Conservation (phyloP, 148 eudicot species). For the Rhododendron vialii region DNA sequence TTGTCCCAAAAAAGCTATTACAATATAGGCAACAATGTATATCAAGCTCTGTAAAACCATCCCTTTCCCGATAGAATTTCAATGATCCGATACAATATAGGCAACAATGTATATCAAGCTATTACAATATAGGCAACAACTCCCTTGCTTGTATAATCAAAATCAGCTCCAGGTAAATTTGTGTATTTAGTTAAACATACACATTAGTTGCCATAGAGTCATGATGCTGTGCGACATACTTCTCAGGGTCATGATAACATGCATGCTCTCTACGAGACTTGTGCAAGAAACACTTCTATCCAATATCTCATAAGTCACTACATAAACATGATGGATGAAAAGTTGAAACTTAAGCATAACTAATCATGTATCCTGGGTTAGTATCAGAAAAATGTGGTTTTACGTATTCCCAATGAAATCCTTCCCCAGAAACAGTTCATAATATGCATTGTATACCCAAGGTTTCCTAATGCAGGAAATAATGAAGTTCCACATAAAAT, state of each 20-base stretch:
- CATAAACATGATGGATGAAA: neutral
- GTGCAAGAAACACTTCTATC: neutral
- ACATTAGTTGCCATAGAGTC: neutral
- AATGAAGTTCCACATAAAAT: neutral
- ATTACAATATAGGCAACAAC: neutral
- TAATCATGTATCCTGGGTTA: slow-evolving; percentile 2
- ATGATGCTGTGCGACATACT: neutral
- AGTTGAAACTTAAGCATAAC: neutral
- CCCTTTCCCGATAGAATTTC: too few species aligned
- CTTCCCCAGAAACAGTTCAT: neutral
- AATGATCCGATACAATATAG: neutral
- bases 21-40: neutral
- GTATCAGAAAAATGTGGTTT: neutral
- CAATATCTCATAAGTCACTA: neutral
- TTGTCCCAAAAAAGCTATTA: neutral
- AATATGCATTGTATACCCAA: neutral
- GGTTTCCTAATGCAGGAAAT: neutral
- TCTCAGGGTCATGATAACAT: neutral
- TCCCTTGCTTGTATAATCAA: neutral
- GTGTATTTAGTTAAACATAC: neutral
- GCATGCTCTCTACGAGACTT: neutral
- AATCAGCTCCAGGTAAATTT: neutral
- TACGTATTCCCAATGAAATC: neutral
- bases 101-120: neutral
- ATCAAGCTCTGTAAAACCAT: neutral